phyloP scores from a whole-genome alignment of 1,284 basidiomycete genomes.

The Gymnopus androsaceus region DNA sequence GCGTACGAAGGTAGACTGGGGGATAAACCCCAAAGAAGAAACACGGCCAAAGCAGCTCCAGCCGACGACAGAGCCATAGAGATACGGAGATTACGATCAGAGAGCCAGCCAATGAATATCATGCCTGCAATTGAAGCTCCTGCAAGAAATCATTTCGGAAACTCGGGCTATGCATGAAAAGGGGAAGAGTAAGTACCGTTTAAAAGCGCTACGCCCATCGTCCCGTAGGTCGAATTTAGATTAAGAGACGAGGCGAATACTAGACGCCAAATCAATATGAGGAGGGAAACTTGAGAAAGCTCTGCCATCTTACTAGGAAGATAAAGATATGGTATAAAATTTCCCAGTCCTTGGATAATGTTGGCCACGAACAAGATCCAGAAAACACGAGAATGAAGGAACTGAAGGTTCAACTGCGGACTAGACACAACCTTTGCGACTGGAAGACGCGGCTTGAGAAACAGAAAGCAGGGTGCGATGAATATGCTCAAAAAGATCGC shows the following conservation, averaged over 20 bases:
- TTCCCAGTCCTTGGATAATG: constrained; percentile 7
- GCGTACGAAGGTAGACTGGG: neutral
- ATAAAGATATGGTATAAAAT: constrained; percentile 16
- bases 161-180: too few species aligned
- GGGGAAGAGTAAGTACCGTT: neutral
- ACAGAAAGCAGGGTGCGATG: constrained; percentile 12
- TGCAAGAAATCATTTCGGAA: neutral
- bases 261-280: neutral
- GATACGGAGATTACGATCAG: constrained; percentile 15
- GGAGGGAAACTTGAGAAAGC: neutral
- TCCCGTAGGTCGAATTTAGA: constrained; percentile 6
- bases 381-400: constrained; percentile 9
- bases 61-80: constrained; percentile 11
- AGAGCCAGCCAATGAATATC: constrained; percentile 16
- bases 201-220: constrained; percentile 11
- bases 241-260: constrained; percentile 14
- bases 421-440: neutral
- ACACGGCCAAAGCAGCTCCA: constrained; percentile 12
- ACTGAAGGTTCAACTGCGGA: neutral
- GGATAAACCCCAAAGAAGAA: constrained; percentile 16
- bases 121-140: constrained; percentile 10
- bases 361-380: constrained; percentile 14
- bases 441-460: constrained; percentile 14
- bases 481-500: constrained; percentile 7
- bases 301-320: constrained; percentile 11